Evolutionary conservation across 177 flowering plant species (phyloP).

Genomic region (Vitis hybrid): DNA sequence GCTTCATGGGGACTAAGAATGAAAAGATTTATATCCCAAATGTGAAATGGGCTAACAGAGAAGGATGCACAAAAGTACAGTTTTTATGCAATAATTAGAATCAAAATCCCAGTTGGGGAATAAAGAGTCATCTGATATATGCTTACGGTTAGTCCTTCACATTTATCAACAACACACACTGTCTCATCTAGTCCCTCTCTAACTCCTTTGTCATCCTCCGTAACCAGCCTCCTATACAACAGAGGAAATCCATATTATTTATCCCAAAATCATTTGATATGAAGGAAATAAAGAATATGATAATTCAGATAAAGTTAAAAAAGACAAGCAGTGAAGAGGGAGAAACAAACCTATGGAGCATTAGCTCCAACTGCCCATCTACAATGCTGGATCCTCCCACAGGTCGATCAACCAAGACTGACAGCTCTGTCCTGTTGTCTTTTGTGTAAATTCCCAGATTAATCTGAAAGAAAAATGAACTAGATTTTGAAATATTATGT

Average conservation of each 20-base stretch:
- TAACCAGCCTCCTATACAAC: slow-evolving; percentile 66
- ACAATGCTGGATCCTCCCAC: slow-evolving; percentile 85
- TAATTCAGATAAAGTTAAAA: no score
- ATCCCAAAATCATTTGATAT: neutral
- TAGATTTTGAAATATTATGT: no score
- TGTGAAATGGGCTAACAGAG: no score
- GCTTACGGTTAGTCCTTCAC: slow-evolving; percentile 74
- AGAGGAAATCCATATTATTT: slow-evolving; percentile 2
- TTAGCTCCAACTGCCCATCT: slow-evolving; percentile 90
- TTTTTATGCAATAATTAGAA: neutral
- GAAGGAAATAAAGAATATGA: neutral
- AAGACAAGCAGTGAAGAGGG: no score
- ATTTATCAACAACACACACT: slow-evolving; percentile 57
- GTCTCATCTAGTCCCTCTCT: slow-evolving; percentile 82
- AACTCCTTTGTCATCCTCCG: slow-evolving; percentile 92
- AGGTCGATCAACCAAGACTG: slow-evolving; percentile 90
- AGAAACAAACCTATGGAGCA: slow-evolving; percentile 77
- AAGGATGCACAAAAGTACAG: no score
- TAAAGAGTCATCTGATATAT: neutral
- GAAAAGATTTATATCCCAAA: no score
- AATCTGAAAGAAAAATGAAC: slow-evolving; percentile 40
- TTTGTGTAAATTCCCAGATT: slow-evolving; percentile 84
- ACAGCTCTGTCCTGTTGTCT: slow-evolving; percentile 66
- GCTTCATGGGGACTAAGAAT: no score
- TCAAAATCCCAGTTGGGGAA: neutral